A percentile compares a stretch with the other conserved stretches of the same genome.
Evolutionary conservation across 1,284 basidiomycete species (phyloP).

Genomic region (Cutaneotrichosporon dermatis): DNA sequence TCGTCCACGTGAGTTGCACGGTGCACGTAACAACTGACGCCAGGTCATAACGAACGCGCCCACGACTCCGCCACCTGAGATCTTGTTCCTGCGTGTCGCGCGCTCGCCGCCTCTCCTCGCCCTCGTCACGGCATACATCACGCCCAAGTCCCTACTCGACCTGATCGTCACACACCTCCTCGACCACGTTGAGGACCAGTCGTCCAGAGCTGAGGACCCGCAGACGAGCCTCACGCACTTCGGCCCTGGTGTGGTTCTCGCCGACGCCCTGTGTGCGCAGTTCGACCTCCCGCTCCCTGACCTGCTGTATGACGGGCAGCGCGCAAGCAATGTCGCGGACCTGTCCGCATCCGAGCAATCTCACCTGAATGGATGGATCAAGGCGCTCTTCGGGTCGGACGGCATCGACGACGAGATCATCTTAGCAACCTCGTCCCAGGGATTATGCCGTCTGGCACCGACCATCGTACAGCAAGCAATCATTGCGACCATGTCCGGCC

Average conservation of each 20-base stretch:
- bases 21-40: too few relatives aligned
- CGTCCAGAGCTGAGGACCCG: slow-evolving; percentile 40
- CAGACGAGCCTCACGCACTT: slow-evolving; percentile 44
- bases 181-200: slow-evolving; percentile 26
- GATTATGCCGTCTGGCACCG: slow-evolving; percentile 50
- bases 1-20: slow-evolving; percentile 28
- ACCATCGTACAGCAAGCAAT: slow-evolving; percentile 53
- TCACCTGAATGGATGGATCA: slow-evolving; percentile 45
- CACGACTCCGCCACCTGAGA: slow-evolving; percentile 30
- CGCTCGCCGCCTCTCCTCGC: slow-evolving; percentile 31
- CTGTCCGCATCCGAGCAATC: slow-evolving; percentile 29
- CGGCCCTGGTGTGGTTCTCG: slow-evolving; percentile 44
- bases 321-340: slow-evolving; percentile 33
- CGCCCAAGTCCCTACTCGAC: slow-evolving; percentile 24
- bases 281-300: slow-evolving; percentile 36
- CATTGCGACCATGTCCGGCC: slow-evolving; percentile 47
- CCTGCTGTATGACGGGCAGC: slow-evolving; percentile 34
- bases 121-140: slow-evolving; percentile 20
- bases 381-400: slow-evolving; percentile 46
- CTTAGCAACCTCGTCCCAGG: slow-evolving; percentile 50
- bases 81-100: slow-evolving; percentile 34
- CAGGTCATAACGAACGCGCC: slow-evolving; percentile 27
- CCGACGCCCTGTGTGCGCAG: slow-evolving; percentile 36
- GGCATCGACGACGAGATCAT: slow-evolving; percentile 49
- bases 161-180: slow-evolving; percentile 26